phyloP scores from a whole-genome alignment of 371 early-diverging fungal species.

The Umbelopsis sp. region DNA sequence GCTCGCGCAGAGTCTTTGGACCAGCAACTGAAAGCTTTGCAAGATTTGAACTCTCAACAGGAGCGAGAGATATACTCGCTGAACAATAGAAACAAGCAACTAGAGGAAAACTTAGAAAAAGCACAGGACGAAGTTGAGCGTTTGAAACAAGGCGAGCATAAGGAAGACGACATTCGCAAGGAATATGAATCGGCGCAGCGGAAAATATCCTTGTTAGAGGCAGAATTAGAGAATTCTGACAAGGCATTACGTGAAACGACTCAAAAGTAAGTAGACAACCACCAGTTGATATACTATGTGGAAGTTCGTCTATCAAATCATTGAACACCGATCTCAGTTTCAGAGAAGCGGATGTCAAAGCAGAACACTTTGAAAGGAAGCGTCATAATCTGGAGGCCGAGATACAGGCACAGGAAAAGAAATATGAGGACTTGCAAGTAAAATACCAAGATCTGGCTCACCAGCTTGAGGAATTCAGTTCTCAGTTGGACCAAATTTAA shows the following conservation, averaged over 20 bases:
- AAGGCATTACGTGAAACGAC: constrained; percentile 67
- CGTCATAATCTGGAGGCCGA: constrained; percentile 71
- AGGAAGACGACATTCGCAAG: constrained; percentile 65
- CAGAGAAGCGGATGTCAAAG: constrained; percentile 78
- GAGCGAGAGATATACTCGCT: constrained; percentile 77
- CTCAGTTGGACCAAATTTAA: constrained; percentile 71
- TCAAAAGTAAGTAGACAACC: constrained; percentile 63
- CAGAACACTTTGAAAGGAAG: constrained; percentile 82
- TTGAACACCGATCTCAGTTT: constrained; percentile 47
- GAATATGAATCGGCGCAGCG: constrained; percentile 68
- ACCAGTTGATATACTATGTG: neutral
- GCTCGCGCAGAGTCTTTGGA: constrained; percentile 69
- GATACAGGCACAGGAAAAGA: constrained; percentile 58
- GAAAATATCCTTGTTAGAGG: constrained; percentile 68
- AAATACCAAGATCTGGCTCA: constrained; percentile 64
- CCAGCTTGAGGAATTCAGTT: constrained; percentile 74
- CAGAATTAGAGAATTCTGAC: constrained; percentile 71
- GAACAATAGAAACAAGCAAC: constrained; percentile 61
- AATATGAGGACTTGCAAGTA: constrained; percentile 62
- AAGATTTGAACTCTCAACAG: constrained; percentile 59
- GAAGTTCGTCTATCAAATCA: neutral
- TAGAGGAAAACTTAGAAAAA: constrained; percentile 67
- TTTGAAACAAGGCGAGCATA: constrained; percentile 63
- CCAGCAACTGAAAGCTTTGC: constrained; percentile 57
- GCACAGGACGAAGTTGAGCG: constrained; percentile 64